Evolutionary conservation across 2,329 filamentous ascomycete species (phyloP).

Genomic region (Corniculantispora saksenae): DNA sequence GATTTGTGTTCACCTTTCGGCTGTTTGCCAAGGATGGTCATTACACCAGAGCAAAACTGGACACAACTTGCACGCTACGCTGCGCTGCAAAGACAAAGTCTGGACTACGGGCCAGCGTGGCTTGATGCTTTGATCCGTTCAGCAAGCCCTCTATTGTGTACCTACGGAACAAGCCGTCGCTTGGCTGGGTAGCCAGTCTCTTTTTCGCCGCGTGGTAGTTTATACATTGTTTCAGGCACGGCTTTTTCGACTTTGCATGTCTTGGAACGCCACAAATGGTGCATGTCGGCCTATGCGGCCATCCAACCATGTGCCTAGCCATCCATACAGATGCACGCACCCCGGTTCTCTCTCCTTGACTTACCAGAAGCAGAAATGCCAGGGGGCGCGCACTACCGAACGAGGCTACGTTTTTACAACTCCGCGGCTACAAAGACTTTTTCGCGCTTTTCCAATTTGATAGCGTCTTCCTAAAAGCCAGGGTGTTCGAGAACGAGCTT

Average conservation of each 20-base stretch:
- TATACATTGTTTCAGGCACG: not conserved
- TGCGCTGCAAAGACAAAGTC: not conserved
- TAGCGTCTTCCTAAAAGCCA: no score
- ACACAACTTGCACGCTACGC: not conserved
- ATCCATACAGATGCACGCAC: not conserved
- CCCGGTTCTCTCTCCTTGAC: not conserved
- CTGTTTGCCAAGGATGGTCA: not conserved
- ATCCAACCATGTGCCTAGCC: not conserved
- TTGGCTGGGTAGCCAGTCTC: no score
- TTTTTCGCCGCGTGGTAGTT: no score
- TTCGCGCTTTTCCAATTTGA: not conserved
- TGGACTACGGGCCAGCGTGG: no score
- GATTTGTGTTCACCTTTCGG: not conserved
- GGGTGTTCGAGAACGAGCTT: no score
- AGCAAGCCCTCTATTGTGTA: no score
- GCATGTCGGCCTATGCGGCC: no score
- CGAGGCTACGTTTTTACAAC: not conserved
- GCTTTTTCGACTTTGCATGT: not conserved
- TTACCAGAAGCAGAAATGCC: not conserved
- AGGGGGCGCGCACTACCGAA: not conserved
- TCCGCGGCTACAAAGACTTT: not conserved
- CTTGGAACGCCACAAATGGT: no score
- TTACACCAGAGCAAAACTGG: not conserved
- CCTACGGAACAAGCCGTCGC: no score
- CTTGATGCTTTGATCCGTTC: no score